Evolutionary conservation across 306 rosid species (phyloP).

Genomic region (Pyrus communis): DNA sequence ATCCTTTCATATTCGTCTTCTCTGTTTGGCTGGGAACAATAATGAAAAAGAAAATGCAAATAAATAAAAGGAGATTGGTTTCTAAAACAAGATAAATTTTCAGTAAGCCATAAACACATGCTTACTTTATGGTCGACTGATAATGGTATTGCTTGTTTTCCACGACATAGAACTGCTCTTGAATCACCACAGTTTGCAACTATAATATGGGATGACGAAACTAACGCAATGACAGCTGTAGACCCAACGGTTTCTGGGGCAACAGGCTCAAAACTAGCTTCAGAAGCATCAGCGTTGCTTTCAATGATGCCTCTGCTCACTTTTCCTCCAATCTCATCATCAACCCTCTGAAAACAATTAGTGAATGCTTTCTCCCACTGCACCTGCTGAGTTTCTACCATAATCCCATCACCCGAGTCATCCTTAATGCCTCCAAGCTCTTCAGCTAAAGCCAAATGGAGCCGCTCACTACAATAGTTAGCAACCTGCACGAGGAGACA

Average conservation of each 20-base stretch:
- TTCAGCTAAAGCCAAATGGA: conserved; percentile 47
- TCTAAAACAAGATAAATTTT: neutral
- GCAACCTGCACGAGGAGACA: conserved; percentile 38
- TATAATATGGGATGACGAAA: conserved; percentile 49
- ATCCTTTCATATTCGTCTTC: conserved; percentile 51
- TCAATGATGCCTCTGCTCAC: conserved; percentile 8
- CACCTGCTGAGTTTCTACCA: conserved; percentile 22
- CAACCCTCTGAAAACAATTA: conserved; percentile 40
- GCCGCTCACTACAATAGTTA: conserved; percentile 41
- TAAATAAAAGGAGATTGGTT: neutral
- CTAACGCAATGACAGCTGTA: conserved; percentile 47
- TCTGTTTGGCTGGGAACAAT: conserved; percentile 43
- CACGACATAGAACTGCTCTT: conserved; percentile 53
- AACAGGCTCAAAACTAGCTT: conserved; percentile 22
- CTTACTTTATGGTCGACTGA: conserved; percentile 55
- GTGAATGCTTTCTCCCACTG: conserved; percentile 43
- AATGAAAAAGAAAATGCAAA: neutral
- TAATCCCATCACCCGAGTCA: conserved; percentile 15
- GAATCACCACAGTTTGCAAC: conserved; percentile 62
- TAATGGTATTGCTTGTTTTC: conserved; percentile 42
- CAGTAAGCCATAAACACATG: neutral
- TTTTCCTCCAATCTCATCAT: conserved; percentile 46
- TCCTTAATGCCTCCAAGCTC: conserved; percentile 27
- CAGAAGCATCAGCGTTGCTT: conserved; percentile 14
- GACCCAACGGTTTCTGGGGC: conserved; percentile 61